phyloP scores from a whole-genome alignment of 1,284 basidiomycete genomes.

The Ustilago nuda region DNA sequence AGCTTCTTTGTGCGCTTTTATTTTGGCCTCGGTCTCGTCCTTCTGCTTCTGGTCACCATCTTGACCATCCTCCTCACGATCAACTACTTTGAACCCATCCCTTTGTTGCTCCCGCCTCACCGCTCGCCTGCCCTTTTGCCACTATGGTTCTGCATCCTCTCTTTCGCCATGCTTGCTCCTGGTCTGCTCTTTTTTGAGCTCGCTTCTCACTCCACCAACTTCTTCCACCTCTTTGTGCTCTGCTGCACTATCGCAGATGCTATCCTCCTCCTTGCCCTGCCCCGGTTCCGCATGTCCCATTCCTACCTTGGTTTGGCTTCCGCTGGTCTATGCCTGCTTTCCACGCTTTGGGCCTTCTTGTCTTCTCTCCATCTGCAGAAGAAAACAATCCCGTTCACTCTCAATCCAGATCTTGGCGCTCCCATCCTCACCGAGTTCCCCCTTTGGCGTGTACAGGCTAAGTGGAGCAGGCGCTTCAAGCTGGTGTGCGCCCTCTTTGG shows the following conservation, averaged over 20 bases:
- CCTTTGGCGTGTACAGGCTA: conserved; percentile 41
- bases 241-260: conserved; percentile 31
- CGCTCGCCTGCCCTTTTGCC: conserved; percentile 44
- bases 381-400: conserved; percentile 35
- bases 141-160: conserved; percentile 53
- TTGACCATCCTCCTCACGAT: conserved; percentile 45
- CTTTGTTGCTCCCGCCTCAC: conserved; percentile 49
- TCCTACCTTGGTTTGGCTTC: conserved; percentile 45
- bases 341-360: conserved; percentile 45
- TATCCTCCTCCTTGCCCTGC: conserved; percentile 37
- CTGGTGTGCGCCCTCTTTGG: conserved; percentile 43
- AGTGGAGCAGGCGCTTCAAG: conserved; percentile 50
- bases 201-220: conserved; percentile 45
- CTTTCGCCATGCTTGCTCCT: conserved; percentile 46
- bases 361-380: conserved; percentile 36
- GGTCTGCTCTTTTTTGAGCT: conserved; percentile 58
- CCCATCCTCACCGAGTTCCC: conserved; percentile 47
- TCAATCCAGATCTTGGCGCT: conserved; percentile 40
- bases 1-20: conserved; percentile 39
- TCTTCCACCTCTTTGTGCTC: conserved; percentile 48
- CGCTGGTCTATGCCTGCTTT: conserved; percentile 34
- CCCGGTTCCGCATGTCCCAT: conserved; percentile 40
- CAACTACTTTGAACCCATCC: conserved; percentile 51
- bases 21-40: conserved; percentile 40
- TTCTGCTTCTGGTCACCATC: conserved; percentile 38